Evolutionary conservation across 345 rosid genomes (phyloP).

Genomic region (Camelina sativa): DNA sequence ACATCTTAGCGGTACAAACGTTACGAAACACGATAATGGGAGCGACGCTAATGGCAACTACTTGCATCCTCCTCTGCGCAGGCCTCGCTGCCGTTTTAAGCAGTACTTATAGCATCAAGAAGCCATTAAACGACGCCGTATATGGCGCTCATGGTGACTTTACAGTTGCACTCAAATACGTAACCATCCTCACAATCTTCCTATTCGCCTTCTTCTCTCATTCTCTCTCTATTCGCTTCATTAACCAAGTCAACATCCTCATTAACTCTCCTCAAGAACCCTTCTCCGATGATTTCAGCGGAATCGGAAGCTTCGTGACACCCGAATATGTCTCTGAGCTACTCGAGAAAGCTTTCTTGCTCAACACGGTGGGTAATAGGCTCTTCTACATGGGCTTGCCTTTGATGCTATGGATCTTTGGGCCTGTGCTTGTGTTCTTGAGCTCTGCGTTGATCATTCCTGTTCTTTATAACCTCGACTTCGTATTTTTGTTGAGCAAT

Average conservation of each 20-base stretch:
- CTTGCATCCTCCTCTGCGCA: conserved; percentile 81
- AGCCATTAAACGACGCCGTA: conserved; percentile 70
- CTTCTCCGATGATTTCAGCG: conserved; percentile 27
- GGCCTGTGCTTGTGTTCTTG: conserved; percentile 78
- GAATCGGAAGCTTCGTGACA: conserved; percentile 45
- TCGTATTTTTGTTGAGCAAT: conserved; percentile 45
- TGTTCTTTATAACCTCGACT: conserved; percentile 78
- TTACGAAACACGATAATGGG: conserved; percentile 94
- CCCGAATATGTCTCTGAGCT: conserved; percentile 63
- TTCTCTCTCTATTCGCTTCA: conserved; percentile 74
- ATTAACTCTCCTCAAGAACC: conserved; percentile 66
- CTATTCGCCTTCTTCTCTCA: conserved; percentile 91
- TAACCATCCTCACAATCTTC: conserved; percentile 66
- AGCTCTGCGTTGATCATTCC: conserved; percentile 64
- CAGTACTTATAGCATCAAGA: conserved; percentile 93
- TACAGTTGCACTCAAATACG: conserved; percentile 80
- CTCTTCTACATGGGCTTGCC: conserved; percentile 81
- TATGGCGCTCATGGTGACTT: conserved; percentile 92
- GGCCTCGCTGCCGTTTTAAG: conserved; percentile 88
- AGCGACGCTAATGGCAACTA: conserved; percentile 91
- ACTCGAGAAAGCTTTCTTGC: conserved; percentile 69
- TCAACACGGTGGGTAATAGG: conserved; percentile 83
- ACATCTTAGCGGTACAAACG: conserved; percentile 85
- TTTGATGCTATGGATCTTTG: conserved; percentile 86
- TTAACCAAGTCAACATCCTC: conserved; percentile 85